phyloP scores from a whole-genome alignment of 768 basidiomycete genomes.

The Crucibulum laeve region DNA sequence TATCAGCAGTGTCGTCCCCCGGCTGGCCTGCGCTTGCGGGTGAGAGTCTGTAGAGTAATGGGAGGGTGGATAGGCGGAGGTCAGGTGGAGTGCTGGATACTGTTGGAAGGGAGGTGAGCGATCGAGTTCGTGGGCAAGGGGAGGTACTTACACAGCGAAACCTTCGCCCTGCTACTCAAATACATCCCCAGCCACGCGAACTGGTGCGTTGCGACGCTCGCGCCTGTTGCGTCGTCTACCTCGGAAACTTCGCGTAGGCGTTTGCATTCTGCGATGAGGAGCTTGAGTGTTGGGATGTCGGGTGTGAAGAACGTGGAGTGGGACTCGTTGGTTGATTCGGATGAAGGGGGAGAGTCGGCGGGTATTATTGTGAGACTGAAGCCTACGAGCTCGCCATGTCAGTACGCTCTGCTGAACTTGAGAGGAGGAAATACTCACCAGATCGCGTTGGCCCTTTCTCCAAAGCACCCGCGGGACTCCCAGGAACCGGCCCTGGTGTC shows the following conservation, averaged over 20 bases:
- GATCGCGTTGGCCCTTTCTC: constrained; percentile 33
- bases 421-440: constrained; percentile 26
- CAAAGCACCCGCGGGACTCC: too few species aligned
- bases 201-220: constrained; percentile 25
- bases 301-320: constrained; percentile 42
- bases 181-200: constrained; percentile 48
- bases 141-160: constrained; percentile 22
- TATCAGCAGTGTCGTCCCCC: constrained; percentile 58
- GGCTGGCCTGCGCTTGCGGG: constrained; percentile 55
- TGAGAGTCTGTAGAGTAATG: constrained; percentile 54
- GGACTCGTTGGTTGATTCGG: constrained; percentile 10
- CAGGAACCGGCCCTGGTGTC: constrained; percentile 16
- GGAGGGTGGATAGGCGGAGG: constrained; percentile 43
- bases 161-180: constrained; percentile 19
- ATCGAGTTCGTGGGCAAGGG: neutral
- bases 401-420: neutral
- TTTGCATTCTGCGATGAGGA: constrained; percentile 51
- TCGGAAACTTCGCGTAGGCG: constrained; percentile 48
- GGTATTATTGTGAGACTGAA: constrained; percentile 51
- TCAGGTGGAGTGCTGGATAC: constrained; percentile 47
- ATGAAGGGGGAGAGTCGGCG: constrained; percentile 24
- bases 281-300: constrained; percentile 42
- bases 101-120: constrained; percentile 10
- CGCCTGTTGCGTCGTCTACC: constrained; percentile 22
- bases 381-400: constrained; percentile 24